Percentiles rank a stretch among this genome's conserved stretches.
Evolutionary conservation across 306 rosid species (phyloP).

Genomic region (Quercus parvula): DNA sequence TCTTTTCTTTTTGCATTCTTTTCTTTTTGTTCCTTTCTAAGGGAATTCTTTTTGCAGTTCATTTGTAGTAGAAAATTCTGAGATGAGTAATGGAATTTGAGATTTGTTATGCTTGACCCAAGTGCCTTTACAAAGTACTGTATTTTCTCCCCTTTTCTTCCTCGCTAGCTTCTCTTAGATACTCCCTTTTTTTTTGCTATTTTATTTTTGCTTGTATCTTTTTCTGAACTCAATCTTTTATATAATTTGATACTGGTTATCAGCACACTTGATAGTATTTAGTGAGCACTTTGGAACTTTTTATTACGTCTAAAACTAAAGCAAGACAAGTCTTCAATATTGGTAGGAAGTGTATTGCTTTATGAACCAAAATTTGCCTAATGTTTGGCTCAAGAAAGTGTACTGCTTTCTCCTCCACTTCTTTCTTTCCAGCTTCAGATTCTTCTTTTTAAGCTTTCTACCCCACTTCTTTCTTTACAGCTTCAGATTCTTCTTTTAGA

Average conservation of each 20-base stretch:
- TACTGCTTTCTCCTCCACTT: background rate
- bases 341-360: constrained; percentile 3
- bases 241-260: too few species aligned
- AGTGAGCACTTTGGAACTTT: background rate
- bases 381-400: background rate
- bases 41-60: constrained; percentile 99
- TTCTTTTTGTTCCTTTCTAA: constrained; percentile 45
- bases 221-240: too few species aligned
- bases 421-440: constrained; percentile 1
- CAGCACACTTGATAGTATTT: background rate
- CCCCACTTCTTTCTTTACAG: background rate
- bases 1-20: constrained; percentile 44
- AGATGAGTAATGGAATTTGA: constrained; percentile 61
- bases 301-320: background rate
- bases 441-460: background rate
- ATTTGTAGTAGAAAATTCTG: constrained; percentile 73
- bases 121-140: background rate
- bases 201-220: too few species aligned
- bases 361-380: background rate
- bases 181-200: too few species aligned
- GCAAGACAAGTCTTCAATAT: background rate
- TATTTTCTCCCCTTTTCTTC: background rate
- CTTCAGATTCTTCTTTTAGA: background rate
- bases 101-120: constrained; percentile 32
- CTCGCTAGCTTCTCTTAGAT: background rate